Percentiles rank a stretch among this genome's conserved stretches.
Conservation (phyloP, 306 rosid species). For the Erythrophleum fordii region DNA sequence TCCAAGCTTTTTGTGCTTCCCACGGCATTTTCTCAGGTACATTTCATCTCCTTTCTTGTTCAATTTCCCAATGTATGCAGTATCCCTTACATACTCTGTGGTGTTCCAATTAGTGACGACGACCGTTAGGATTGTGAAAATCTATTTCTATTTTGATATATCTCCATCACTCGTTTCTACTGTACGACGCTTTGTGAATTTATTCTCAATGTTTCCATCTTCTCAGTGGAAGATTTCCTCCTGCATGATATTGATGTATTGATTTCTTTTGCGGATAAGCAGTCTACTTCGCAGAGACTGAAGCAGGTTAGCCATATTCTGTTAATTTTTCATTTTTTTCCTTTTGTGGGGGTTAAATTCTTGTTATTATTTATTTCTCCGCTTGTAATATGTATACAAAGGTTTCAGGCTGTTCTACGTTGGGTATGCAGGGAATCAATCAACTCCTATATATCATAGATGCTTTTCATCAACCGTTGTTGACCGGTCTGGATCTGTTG, state of each 20-base stretch:
- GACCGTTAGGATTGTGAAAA: not conserved
- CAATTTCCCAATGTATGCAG: not conserved
- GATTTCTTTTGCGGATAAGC: constrained; percentile 37
- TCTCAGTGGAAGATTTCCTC: constrained; percentile 66
- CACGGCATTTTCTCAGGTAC: constrained; percentile 48
- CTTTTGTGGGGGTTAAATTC: not conserved
- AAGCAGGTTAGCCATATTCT: constrained; percentile 50
- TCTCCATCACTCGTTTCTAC: not conserved
- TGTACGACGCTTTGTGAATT: not conserved
- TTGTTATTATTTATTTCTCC: constrained; percentile 7
- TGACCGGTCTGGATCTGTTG: constrained; percentile 49
- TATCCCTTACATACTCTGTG: not conserved
- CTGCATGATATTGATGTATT: constrained; percentile 48
- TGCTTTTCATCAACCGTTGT: constrained; percentile 43
- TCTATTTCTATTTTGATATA: not conserved
- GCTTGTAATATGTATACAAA: not conserved
- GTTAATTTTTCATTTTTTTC: not conserved
- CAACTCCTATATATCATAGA: constrained; percentile 45
- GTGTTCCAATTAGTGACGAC: not conserved
- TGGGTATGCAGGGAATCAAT: constrained; percentile 43
- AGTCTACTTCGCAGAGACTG: constrained; percentile 29
- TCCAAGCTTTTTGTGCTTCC: constrained; percentile 49
- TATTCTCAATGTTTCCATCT: not conserved
- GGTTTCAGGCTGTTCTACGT: constrained; percentile 1
- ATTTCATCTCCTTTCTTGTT: not conserved